Evolutionary conservation across 305 asterid species (phyloP), one percentile per base, ranked within the genome.

Genomic region (Solanum aculeatissimum): DNA sequence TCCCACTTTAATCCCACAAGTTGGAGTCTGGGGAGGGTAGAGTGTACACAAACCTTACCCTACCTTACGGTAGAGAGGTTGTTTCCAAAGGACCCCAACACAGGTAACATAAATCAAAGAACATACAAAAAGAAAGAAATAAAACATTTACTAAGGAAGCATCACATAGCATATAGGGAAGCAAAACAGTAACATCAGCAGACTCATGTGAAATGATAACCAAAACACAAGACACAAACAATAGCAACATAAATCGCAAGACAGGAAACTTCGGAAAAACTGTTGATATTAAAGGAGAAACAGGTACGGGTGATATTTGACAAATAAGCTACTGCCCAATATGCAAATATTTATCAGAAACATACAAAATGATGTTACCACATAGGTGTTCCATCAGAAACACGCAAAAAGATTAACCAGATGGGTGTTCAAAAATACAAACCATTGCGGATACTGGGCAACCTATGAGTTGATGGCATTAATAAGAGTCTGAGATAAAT

Each of bases 401-500:
- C 54, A 75, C 1, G 45, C 18, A 49, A 49, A 75, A 75, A 75
- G 63, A 75, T 29, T 25, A 49, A 27, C 63, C 49, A 49, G 63
- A 45, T 49, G 63, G 63, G 82, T 49, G 82, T 75, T 75, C 25
- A 51, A 49, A 66, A 83, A 88, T 70, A 55, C 88, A 65, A 57
- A 87, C 89, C 91, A 81, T 66, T 75, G 69, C 21, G 15, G 57
- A 19, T 84, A 85, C 62, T 87, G 86, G 6, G 86, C 86, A 54
- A 86, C 91, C 83, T 87, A 89, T n/a, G 90, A 82, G 79, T 87
- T 91, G 84, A 92, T 90, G 75, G 94, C 92, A 60, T 87, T 87
- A 42, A 93, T 90, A 72, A 96, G 94, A 84, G 91, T 86, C 85
- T 91, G 91, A 7, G 98, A 94, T 82, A 94, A 87, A 92, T 93